Evolutionary conservation across 1,284 basidiomycete species (phyloP).

Genomic region (Trichosporon coremiiforme): DNA sequence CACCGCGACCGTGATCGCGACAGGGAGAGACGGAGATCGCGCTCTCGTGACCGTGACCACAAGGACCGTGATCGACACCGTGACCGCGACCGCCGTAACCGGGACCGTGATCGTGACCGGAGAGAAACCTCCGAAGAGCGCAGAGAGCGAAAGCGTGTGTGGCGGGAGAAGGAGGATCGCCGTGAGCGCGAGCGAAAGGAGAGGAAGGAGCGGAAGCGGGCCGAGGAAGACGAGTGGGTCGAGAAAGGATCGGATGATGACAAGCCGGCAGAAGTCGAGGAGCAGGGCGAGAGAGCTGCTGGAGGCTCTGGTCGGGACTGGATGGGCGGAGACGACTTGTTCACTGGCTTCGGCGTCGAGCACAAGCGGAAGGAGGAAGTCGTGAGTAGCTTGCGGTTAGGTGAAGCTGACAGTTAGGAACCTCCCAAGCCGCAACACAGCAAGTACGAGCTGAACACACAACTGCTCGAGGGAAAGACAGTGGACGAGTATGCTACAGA

Average conservation of each 20-base stretch:
- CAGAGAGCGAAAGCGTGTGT: conserved; percentile 34
- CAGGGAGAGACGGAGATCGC: conserved; percentile 7
- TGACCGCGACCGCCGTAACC: conserved; percentile 27
- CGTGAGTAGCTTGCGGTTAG: conserved; percentile 55
- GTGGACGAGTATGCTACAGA: conserved; percentile 64
- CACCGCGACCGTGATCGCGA: conserved; percentile 20
- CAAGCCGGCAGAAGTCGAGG: conserved; percentile 4
- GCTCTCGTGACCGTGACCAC: conserved; percentile 17
- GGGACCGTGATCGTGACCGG: conserved; percentile 30
- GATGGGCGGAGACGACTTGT: conserved; percentile 65
- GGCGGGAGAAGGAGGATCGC: conserved; percentile 48
- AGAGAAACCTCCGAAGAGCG: conserved; percentile 35
- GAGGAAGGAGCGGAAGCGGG: conserved; percentile 50
- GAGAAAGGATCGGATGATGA: conserved; percentile 29
- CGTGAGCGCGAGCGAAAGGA: conserved; percentile 89
- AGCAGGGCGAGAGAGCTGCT: conserved; percentile 39
- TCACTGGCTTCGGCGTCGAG: conserved; percentile 77
- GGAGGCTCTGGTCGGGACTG: conserved; percentile 13
- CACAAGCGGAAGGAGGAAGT: conserved; percentile 70
- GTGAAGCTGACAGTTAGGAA: conserved; percentile 20
- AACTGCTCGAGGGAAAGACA: conserved; percentile 66
- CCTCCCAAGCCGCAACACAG: conserved; percentile 18
- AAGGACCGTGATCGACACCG: conserved; percentile 19
- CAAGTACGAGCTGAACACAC: conserved; percentile 76
- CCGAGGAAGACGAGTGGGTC: conserved; percentile 44